Conservation (phyloP, 1,284 basidiomycete species). For the Lentinula novae-zelandiae region DNA sequence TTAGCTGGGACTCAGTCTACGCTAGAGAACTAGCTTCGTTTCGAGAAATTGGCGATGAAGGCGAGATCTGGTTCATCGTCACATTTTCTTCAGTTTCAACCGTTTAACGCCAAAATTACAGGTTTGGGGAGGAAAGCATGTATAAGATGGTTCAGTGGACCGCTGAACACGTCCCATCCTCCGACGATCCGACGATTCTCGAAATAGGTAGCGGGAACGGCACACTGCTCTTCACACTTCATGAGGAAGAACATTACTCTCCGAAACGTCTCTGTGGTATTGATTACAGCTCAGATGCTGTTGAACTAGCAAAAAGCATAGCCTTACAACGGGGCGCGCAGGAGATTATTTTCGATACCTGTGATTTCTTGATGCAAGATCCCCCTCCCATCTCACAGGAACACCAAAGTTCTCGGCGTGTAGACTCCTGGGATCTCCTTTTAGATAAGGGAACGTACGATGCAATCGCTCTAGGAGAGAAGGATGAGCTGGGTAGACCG, state of each 20-base stretch:
- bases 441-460: conserved; percentile 86
- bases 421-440: conserved; percentile 57
- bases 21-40: conserved; percentile 73
- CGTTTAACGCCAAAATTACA: conserved; percentile 24
- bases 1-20: conserved; percentile 73
- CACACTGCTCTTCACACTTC: conserved; percentile 73
- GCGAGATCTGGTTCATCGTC: conserved; percentile 72
- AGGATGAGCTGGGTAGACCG: conserved; percentile 48
- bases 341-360: conserved; percentile 46
- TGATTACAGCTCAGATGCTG: conserved; percentile 78
- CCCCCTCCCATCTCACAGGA: conserved; percentile 33
- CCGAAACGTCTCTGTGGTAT: conserved; percentile 60
- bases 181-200: conserved; percentile 46
- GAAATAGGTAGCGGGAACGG: conserved; percentile 88
- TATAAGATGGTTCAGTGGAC: conserved; percentile 81
- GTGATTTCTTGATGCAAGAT: conserved; percentile 57
- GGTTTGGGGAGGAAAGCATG: conserved; percentile 83
- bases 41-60: conserved; percentile 81
- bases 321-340: conserved; percentile 36
- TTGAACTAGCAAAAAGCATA: conserved; percentile 55
- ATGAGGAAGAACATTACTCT: conserved; percentile 58
- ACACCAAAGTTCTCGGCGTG: conserved; percentile 13
- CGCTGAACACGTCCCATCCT: conserved; percentile 44
- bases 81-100: not conserved
- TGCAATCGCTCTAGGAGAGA: conserved; percentile 77